phyloP scores from a whole-genome alignment of 257 asterid species.

The Solanum medicagineum region DNA sequence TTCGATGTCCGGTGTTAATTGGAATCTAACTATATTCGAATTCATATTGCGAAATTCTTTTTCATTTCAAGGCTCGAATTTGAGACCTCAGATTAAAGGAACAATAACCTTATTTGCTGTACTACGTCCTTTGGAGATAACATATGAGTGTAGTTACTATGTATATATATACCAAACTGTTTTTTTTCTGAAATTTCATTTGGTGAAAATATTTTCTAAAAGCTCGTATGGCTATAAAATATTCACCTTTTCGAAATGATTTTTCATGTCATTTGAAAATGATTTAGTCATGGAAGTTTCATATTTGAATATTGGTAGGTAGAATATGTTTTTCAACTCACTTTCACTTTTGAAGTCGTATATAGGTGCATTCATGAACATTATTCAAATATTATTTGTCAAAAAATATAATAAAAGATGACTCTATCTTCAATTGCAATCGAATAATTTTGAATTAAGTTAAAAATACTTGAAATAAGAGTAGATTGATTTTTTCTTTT shows the following conservation, averaged over 20 bases:
- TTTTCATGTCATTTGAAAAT: neutral
- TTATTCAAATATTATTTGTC: neutral
- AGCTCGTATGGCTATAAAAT: no score
- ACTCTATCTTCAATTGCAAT: neutral
- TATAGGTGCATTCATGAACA: neutral
- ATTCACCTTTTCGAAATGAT: no score
- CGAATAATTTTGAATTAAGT: neutral
- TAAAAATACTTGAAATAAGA: neutral
- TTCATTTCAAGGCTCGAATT: no score
- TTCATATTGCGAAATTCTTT: fast-evolving
- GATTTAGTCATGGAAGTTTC: neutral
- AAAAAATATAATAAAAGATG: neutral
- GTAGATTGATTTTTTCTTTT: neutral
- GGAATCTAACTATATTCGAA: no score
- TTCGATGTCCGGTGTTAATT: no score
- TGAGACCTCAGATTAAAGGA: no score
- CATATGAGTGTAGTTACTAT: no score
- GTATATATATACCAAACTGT: neutral
- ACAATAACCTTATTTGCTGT: fast-evolving
- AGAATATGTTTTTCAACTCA: neutral
- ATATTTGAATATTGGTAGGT: neutral
- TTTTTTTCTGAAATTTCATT: neutral
- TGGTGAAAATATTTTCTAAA: neutral
- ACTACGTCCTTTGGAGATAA: no score
- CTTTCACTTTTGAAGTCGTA: neutral